Conservation (phyloP, 2,329 filamentous ascomycete genomes). For the Cordyceps cateniannulata region DNA sequence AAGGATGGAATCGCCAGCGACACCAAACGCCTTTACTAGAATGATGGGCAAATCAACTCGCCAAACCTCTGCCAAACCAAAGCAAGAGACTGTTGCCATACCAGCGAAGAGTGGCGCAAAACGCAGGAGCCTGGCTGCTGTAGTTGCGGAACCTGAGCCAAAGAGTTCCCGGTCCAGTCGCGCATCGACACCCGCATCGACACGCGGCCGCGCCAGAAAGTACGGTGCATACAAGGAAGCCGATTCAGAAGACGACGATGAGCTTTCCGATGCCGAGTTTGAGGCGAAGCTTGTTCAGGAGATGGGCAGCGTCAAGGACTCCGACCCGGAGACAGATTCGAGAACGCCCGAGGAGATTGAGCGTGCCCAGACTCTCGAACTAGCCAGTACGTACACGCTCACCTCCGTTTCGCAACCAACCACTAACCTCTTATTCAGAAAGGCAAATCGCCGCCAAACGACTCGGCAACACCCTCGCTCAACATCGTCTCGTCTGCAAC, state of each 20-base stretch:
- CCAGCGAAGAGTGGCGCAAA: conserved; percentile 22
- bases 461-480: conserved; percentile 86
- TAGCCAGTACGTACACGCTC: conserved; percentile 58
- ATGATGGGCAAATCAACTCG: conserved; percentile 39
- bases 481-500: conserved; percentile 87
- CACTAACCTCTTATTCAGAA: conserved; percentile 39
- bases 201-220: conserved; percentile 45
- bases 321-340: conserved; percentile 24
- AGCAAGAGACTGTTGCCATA: conserved; percentile 14
- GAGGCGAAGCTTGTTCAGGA: conserved; percentile 69
- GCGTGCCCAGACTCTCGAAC: conserved; percentile 60
- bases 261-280: conserved; percentile 75
- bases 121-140: conserved; percentile 25
- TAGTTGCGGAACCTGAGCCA: conserved; percentile 27
- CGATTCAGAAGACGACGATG: conserved; percentile 53
- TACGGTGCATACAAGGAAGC: conserved; percentile 44
- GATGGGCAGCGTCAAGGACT: conserved; percentile 36
- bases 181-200: conserved; percentile 63
- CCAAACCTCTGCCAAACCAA: conserved; percentile 20
- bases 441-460: conserved; percentile 88
- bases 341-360: conserved; percentile 55
- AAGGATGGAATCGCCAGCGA: conserved; percentile 14
- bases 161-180: conserved; percentile 74
- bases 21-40: conserved; percentile 40
- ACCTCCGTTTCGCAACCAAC: neutral